phyloP scores from a whole-genome alignment of 2,329 filamentous ascomycete species.

The Xylaria sp. region DNA sequence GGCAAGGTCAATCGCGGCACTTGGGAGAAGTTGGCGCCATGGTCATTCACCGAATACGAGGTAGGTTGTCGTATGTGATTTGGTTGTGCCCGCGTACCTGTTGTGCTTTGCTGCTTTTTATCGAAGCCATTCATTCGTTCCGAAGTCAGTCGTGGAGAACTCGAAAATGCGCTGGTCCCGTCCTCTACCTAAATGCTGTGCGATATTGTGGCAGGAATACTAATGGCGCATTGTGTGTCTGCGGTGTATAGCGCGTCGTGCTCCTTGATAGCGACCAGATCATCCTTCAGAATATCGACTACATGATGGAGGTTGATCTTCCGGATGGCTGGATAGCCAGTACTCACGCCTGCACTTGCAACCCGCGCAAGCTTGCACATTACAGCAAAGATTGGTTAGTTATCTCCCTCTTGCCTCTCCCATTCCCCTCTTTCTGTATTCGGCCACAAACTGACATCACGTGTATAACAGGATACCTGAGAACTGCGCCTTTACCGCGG shows the following conservation, averaged over 20 bases:
- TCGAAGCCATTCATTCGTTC: constrained; percentile 25
- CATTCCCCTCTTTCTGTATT: neutral
- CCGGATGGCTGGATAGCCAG: constrained; percentile 49
- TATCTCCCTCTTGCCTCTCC: neutral
- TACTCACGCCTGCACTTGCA: constrained; percentile 49
- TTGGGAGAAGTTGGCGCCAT: constrained; percentile 51
- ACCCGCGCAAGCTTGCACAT: constrained; percentile 48
- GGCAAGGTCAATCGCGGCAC: constrained; percentile 50
- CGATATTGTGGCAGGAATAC: constrained; percentile 3
- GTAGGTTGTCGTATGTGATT: constrained; percentile 36
- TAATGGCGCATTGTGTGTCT: constrained; percentile 24
- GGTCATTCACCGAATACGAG: constrained; percentile 48
- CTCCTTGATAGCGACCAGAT: constrained; percentile 50
- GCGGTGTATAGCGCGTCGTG: constrained; percentile 44
- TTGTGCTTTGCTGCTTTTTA: constrained; percentile 7
- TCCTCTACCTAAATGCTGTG: neutral
- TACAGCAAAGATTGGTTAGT: constrained; percentile 48
- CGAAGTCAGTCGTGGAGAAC: constrained; percentile 10
- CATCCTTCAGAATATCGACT: constrained; percentile 49
- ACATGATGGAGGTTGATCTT: constrained; percentile 48
- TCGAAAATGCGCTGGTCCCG: constrained; percentile 17
- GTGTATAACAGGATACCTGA: constrained; percentile 42
- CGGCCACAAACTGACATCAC: constrained; percentile 1
- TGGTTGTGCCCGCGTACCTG: neutral
- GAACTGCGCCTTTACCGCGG: constrained; percentile 49